Evolutionary conservation across 345 rosid genomes (phyloP).

Genomic region (Firmiana major): DNA sequence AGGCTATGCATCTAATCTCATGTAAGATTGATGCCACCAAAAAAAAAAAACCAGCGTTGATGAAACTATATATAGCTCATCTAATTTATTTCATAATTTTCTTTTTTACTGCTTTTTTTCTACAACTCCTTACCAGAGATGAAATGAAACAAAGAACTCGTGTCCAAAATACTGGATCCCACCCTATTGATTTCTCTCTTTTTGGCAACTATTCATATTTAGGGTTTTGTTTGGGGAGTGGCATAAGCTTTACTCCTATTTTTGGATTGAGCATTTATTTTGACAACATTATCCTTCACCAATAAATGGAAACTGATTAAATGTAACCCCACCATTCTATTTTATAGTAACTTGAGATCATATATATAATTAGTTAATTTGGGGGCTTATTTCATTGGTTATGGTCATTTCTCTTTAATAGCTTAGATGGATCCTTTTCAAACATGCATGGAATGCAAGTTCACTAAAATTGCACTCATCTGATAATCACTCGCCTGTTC

Average conservation of each 20-base stretch:
- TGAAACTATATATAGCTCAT: too few species aligned
- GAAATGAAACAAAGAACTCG: too few species aligned
- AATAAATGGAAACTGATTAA: not conserved
- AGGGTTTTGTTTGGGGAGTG: not conserved
- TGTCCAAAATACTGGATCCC: too few species aligned
- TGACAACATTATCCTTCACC: not conserved
- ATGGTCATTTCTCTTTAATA: not conserved
- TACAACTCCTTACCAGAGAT: too few species aligned
- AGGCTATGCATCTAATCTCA: too few species aligned
- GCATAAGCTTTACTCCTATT: not conserved
- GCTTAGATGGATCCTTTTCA: not conserved
- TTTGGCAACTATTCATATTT: not conserved
- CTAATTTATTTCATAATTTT: too few species aligned
- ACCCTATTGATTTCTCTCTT: not conserved
- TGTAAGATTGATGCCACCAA: not conserved
- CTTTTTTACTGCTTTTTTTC: too few species aligned
- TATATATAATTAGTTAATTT: not conserved
- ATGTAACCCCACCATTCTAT: not conserved
- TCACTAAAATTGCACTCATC: too few species aligned
- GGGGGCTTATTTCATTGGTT: not conserved
- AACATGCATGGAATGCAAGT: too few species aligned
- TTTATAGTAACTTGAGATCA: not conserved
- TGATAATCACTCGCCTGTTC: too few species aligned
- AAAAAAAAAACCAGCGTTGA: too few species aligned
- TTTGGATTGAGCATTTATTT: not conserved